Percentiles rank a stretch among this genome's conserved stretches.
Evolutionary conservation across 2,329 filamentous ascomycete species (phyloP).

Genomic region (Akanthomyces uredinophilus): DNA sequence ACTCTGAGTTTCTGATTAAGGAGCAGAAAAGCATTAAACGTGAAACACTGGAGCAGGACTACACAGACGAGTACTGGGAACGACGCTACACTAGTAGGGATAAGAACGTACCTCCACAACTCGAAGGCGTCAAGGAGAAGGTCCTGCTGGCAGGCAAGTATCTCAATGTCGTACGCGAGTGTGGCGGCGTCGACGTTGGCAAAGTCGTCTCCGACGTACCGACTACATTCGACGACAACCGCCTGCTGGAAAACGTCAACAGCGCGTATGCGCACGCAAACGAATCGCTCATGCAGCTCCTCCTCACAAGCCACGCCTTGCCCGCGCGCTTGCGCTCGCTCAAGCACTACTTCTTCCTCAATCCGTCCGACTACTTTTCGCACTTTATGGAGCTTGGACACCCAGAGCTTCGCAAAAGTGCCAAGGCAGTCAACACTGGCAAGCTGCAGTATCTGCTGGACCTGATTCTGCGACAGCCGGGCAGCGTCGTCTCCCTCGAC

Average conservation of each 20-base stretch:
- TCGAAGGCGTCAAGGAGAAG: constrained; percentile 87
- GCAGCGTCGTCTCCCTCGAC: constrained; percentile 87
- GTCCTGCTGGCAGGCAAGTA: constrained; percentile 95
- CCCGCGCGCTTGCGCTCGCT: constrained; percentile 82
- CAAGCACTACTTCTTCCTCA: constrained; percentile 99
- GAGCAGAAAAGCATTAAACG: constrained; percentile 93
- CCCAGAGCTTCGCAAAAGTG: constrained; percentile 85
- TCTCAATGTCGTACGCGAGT: constrained; percentile 94
- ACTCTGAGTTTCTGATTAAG: constrained; percentile 89
- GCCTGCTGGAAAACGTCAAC: constrained; percentile 94
- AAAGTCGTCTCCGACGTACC: constrained; percentile 86
- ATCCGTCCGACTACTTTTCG: constrained; percentile 95
- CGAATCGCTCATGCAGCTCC: constrained; percentile 81
- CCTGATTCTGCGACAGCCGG: constrained; percentile 90
- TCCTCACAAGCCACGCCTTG: constrained; percentile 87
- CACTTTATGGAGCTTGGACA: constrained; percentile 92
- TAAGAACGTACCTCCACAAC: constrained; percentile 83
- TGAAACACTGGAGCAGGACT: constrained; percentile 88
- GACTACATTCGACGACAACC: constrained; percentile 81
- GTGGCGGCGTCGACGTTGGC: constrained; percentile 90
- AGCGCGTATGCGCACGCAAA: constrained; percentile 93
- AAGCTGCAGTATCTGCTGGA: constrained; percentile 96
- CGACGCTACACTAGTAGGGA: constrained; percentile 93
- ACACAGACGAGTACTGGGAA: constrained; percentile 99
- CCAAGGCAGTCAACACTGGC: constrained; percentile 80